Evolutionary conservation across 164 flowering plant genomes (phyloP).

Genomic region (Litsea cubeba): DNA sequence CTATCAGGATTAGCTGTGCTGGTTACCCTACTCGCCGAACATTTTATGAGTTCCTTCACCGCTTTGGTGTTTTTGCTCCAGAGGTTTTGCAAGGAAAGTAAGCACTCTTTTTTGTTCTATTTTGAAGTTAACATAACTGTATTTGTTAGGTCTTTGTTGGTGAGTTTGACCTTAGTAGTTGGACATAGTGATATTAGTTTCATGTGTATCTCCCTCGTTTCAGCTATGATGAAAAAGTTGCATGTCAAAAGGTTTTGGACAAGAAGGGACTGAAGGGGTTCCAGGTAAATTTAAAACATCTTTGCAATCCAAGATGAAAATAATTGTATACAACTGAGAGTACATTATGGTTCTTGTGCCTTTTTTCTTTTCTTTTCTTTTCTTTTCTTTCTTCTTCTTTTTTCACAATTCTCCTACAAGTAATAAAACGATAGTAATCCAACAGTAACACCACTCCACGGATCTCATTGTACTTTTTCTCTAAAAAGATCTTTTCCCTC

Average conservation of each 20-base stretch:
- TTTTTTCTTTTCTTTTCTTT: too few species aligned
- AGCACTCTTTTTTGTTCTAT: constrained; percentile 15
- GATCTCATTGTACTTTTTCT: too few species aligned
- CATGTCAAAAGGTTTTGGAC: constrained; percentile 68
- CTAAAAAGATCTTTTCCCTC: too few species aligned
- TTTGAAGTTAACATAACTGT: too few species aligned
- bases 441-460: too few species aligned
- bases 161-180: not conserved
- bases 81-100: constrained; percentile 93
- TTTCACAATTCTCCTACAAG: not conserved
- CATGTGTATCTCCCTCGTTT: constrained; percentile 8
- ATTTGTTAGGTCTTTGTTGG: not conserved
- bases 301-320: not conserved
- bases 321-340: not conserved
- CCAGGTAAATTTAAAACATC: constrained; percentile 49
- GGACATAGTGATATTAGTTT: not conserved
- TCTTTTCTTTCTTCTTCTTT: not conserved
- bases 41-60: constrained; percentile 87
- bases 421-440: too few species aligned
- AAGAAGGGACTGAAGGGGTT: constrained; percentile 61
- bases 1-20: constrained; percentile 97
- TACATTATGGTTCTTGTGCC: not conserved
- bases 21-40: constrained; percentile 96
- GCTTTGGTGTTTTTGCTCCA: constrained; percentile 95
- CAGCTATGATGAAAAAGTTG: constrained; percentile 72